These are phyloP conservation scores for Naganishia sp. DNA, from an alignment of 1,284 basidiomycete species.

Conservation along the genomic window DNA sequence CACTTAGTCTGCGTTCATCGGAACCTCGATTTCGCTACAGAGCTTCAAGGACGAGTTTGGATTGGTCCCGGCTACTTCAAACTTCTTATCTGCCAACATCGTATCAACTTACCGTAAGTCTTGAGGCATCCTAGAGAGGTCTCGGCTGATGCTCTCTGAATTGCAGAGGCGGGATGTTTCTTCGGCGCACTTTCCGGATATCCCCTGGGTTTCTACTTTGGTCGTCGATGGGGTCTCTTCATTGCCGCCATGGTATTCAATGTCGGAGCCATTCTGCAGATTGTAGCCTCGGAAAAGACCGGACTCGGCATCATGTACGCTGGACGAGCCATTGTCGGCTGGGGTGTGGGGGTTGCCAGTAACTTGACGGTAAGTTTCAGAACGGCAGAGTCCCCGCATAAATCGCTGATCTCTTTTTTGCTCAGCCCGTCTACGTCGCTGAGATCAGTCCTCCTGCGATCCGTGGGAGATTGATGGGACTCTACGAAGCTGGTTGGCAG, in stretches of 20 bases:
- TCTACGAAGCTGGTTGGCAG: constrained; percentile 58
- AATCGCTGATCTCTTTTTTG: background rate
- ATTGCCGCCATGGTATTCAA: constrained; percentile 30
- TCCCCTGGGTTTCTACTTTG: constrained; percentile 36
- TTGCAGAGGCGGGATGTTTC: constrained; percentile 35
- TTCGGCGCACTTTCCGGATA: constrained; percentile 38
- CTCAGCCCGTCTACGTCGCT: constrained; percentile 54
- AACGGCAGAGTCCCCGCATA: no score
- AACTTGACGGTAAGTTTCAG: constrained; percentile 33
- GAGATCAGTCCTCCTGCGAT: constrained; percentile 56
- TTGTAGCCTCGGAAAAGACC: constrained; percentile 27
- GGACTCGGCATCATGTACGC: constrained; percentile 40
- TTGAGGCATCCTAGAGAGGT: background rate
- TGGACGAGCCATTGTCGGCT: constrained; percentile 51
- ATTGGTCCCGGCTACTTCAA: constrained; percentile 25
- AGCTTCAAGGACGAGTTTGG: constrained; percentile 44
- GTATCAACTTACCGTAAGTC: constrained; percentile 56
- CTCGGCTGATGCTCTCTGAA: background rate
- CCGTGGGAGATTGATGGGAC: constrained; percentile 58
- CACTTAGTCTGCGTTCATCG: constrained; percentile 42
- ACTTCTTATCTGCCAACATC: constrained; percentile 53
- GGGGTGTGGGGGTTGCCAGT: constrained; percentile 53
- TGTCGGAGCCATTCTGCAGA: constrained; percentile 30
- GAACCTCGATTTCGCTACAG: constrained; percentile 40
- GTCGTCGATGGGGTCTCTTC: constrained; percentile 32